Conservation (phyloP, 1,284 basidiomycete species). For the Cryptococcus maquisensis region DNA sequence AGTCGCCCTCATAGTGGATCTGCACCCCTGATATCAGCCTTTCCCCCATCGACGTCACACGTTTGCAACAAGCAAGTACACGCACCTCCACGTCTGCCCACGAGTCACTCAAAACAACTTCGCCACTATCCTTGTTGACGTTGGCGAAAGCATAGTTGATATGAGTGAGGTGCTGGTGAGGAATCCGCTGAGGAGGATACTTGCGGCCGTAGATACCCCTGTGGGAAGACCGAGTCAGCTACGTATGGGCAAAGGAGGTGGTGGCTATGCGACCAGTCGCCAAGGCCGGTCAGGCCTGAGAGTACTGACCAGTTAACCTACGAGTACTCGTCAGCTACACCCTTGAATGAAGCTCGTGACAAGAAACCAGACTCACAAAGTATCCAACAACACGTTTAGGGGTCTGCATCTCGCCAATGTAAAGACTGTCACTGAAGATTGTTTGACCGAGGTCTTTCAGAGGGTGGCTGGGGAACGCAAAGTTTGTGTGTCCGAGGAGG, state of each 20-base stretch:
- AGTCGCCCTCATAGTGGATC: slow-evolving; percentile 66
- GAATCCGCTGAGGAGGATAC: slow-evolving; percentile 65
- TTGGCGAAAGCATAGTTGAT: slow-evolving; percentile 89
- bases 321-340: background rate
- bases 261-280: background rate
- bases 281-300: background rate
- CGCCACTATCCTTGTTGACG: slow-evolving; percentile 62
- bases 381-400: slow-evolving; percentile 21
- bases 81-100: slow-evolving; percentile 76
- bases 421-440: background rate
- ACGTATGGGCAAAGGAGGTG: background rate
- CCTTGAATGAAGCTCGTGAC: background rate
- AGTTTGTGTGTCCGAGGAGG: background rate
- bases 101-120: slow-evolving; percentile 66
- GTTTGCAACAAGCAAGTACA: background rate
- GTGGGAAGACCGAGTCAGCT: background rate
- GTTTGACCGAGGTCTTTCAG: background rate
- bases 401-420: background rate
- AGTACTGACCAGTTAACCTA: slow-evolving; percentile 34
- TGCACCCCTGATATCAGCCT: slow-evolving; percentile 34
- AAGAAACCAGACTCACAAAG: slow-evolving; percentile 15
- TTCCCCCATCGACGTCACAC: background rate
- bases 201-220: slow-evolving; percentile 94
- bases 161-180: slow-evolving; percentile 65
- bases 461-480: background rate